Evolutionary conservation across 2,329 filamentous ascomycete genomes (phyloP).

Genomic region (Epichloe scottii): DNA sequence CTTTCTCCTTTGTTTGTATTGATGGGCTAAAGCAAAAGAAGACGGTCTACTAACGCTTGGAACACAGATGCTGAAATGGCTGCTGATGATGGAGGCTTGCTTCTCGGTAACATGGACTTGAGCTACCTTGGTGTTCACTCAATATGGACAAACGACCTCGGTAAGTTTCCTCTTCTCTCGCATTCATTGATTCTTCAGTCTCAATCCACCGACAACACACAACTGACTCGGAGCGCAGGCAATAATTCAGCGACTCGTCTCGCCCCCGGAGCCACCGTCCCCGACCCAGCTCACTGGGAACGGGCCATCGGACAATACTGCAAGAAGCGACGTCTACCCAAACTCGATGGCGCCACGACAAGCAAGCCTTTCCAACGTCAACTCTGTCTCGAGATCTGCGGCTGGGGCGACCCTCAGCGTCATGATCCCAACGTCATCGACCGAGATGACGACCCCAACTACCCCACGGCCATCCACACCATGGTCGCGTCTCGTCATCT

Average conservation of each 20-base stretch:
- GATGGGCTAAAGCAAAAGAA: neutral
- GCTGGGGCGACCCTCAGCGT: conserved; percentile 50
- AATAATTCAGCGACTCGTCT: conserved; percentile 35
- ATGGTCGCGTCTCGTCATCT: conserved; percentile 66
- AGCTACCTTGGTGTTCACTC: conserved; percentile 63
- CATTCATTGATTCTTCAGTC: neutral
- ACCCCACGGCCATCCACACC: conserved; percentile 47
- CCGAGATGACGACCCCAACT: conserved; percentile 30
- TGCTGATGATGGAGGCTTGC: conserved; percentile 57
- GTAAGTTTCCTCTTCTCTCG: conserved; percentile 24
- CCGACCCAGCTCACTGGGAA: conserved; percentile 44
- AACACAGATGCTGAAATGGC: conserved; percentile 47
- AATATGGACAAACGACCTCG: conserved; percentile 60
- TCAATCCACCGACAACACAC: neutral
- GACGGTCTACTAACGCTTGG: neutral
- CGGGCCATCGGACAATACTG: conserved; percentile 51
- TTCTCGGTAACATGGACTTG: conserved; percentile 54
- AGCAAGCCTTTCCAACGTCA: conserved; percentile 58
- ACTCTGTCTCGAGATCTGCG: conserved; percentile 62
- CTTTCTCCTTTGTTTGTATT: neutral
- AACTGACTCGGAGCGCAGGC: conserved; percentile 23
- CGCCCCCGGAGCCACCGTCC: conserved; percentile 28
- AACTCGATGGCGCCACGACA: conserved; percentile 51
- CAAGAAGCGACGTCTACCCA: conserved; percentile 46
- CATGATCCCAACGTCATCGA: conserved; percentile 32